Percentiles rank a stretch among this genome's conserved stretches.
phyloP scores from a whole-genome alignment of 768 basidiomycete species.

The Sporobolomyces pararoseus region DNA sequence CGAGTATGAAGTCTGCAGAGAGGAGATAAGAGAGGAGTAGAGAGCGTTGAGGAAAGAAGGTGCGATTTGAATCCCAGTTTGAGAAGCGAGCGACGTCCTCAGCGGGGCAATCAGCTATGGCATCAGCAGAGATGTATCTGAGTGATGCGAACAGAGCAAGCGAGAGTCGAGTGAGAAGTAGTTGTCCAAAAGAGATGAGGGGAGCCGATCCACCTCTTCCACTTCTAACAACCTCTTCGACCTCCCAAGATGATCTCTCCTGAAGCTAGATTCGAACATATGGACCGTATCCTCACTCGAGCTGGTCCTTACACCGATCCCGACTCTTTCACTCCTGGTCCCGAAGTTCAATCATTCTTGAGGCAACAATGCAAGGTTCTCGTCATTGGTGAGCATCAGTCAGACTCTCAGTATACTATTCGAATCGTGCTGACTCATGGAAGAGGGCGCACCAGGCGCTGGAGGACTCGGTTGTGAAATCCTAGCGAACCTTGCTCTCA shows the following conservation, averaged over 20 bases:
- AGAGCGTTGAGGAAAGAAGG: too few relatives aligned
- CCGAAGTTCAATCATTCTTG: conserved; percentile 56
- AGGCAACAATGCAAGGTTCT: conserved; percentile 81
- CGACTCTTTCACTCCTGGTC: conserved; percentile 31
- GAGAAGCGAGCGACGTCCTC: too few relatives aligned
- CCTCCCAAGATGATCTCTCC: background rate
- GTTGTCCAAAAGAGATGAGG: background rate
- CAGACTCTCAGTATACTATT: too few relatives aligned
- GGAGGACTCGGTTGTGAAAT: conserved; percentile 97
- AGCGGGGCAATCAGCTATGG: too few relatives aligned
- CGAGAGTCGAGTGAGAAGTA: background rate
- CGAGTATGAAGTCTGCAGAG: too few relatives aligned
- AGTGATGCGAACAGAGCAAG: too few relatives aligned
- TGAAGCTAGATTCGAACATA: conserved; percentile 18
- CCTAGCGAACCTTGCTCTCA: conserved; percentile 87
- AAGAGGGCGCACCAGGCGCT: conserved; percentile 55
- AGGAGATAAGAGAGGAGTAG: too few relatives aligned
- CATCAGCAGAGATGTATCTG: too few relatives aligned
- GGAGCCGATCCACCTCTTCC: background rate
- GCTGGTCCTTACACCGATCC: conserved; percentile 33
- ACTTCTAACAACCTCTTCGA: too few relatives aligned
- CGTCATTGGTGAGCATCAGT: conserved; percentile 69
- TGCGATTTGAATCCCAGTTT: too few relatives aligned
- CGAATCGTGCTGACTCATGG: too few relatives aligned
- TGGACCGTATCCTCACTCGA: conserved; percentile 37